A percentile compares a stretch with the other conserved stretches of the same genome.
These are phyloP conservation scores for Cercophora samala DNA, from an alignment of 495 filamentous ascomycete species.

Conservation along the genomic window DNA sequence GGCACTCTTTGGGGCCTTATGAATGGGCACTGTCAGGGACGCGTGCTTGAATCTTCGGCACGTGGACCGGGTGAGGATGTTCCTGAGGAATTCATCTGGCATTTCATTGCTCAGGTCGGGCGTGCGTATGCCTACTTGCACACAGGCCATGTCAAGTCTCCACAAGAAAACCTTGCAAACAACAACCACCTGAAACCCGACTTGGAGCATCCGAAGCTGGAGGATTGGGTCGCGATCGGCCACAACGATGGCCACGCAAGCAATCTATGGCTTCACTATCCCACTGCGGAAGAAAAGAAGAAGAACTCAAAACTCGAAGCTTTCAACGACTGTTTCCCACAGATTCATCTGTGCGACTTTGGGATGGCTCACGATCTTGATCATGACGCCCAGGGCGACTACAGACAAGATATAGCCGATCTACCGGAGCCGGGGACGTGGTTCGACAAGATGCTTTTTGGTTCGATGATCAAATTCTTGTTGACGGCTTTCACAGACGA, in stretches of 20 bases:
- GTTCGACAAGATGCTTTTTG: slow-evolving; percentile 15
- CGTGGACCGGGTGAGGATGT: neutral
- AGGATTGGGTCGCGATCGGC: neutral
- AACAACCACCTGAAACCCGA: neutral
- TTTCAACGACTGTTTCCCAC: slow-evolving; percentile 12
- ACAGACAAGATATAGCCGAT: neutral
- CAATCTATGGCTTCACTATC: slow-evolving; percentile 12
- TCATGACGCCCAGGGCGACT: neutral
- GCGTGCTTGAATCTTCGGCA: slow-evolving; percentile 2
- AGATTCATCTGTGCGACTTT: slow-evolving; percentile 14
- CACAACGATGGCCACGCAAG: neutral
- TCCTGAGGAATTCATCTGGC: slow-evolving; percentile 26
- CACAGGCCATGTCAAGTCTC: slow-evolving; percentile 4
- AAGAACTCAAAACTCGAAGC: neutral
- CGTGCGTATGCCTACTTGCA: slow-evolving; percentile 18
- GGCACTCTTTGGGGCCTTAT: slow-evolving; percentile 9
- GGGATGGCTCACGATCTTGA: neutral
- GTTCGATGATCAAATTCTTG: neutral
- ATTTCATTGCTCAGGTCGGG: slow-evolving; percentile 18
- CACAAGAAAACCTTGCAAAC: neutral
- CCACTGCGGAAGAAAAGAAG: slow-evolving; percentile 14
- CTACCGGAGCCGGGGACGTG: slow-evolving; percentile 9
- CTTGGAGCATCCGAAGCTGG: neutral
- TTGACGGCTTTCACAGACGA: neutral
- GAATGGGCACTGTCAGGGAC: fast-evolving